Base-by-base conservation (phyloP, 192 early-diverging fungal species). In the Coemansia aciculifera region DNA sequence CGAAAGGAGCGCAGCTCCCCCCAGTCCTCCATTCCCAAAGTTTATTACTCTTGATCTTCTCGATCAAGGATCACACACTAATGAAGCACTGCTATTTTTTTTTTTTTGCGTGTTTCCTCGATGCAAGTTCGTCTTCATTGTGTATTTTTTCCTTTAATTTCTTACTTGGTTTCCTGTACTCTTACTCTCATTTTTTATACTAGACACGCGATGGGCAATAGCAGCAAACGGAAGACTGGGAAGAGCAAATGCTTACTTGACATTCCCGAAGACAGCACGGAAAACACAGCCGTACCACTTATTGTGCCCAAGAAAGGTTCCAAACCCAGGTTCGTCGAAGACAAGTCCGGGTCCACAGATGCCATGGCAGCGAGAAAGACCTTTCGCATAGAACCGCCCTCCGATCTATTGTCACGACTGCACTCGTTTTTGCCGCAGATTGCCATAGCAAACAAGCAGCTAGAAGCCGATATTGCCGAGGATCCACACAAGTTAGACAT, bases 401-500 rank as follows among this genome's bases (percentile, higher is more conserved):
- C 71, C 5, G 74, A 67, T 31, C 72, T 83, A 15, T 54, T 83
- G 11, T 75, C 76, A 42, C 76, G 77, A 44, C 68, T 83, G 1
- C 66, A 78, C 23, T 65, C 68, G 27, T 78, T 83, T 39, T 56
- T 83, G 51, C 81, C 77, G 0, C 81, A 83, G 65, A 83, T 83
- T 10, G 81, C 81, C 31, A 68, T 72, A 32, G 81, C 81, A 8
- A 83, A 83, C 63, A 63, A 68, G 21, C 66, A 77, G 43, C 72
- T 82, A 15, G 62, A 77, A 31, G 69, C 21, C 4, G 73, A 71
- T 3, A 54, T 73, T 15, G 66, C 66, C 34, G 48, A 71, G 13
- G 77, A 83, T 63, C 77, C 76, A 0, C 38, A 42, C 43, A 75
- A 75, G 37, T 38, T 75, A 3, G 71, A 83, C 15, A 83, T 83